These are phyloP conservation scores for Hypoxylon sp. DNA, from an alignment of 2,329 filamentous ascomycete genomes.

Conservation along the genomic window DNA sequence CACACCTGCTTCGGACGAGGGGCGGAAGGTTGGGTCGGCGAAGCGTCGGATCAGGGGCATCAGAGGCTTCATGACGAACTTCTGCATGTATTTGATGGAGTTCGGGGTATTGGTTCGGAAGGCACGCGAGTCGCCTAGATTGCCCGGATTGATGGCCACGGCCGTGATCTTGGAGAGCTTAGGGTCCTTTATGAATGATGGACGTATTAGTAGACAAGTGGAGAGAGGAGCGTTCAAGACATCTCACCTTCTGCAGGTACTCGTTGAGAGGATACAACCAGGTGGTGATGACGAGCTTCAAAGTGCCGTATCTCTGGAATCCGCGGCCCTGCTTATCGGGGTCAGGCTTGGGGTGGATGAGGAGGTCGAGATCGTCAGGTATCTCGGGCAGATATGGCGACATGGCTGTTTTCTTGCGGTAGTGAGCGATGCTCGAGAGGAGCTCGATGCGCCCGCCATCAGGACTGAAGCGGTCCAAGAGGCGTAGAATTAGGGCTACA, in stretches of 20 bases:
- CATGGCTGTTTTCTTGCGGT: constrained; percentile 53
- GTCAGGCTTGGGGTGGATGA: constrained; percentile 53
- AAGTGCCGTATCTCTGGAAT: constrained; percentile 57
- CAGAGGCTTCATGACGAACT: constrained; percentile 40
- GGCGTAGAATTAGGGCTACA: constrained; percentile 48
- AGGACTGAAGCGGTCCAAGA: constrained; percentile 69
- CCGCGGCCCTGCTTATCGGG: constrained; percentile 52
- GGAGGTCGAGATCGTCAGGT: constrained; percentile 52
- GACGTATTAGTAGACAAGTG: background rate
- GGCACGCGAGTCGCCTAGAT: constrained; percentile 29
- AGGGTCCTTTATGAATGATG: constrained; percentile 4
- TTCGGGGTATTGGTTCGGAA: constrained; percentile 28
- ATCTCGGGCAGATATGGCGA: constrained; percentile 53
- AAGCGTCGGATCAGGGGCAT: constrained; percentile 47
- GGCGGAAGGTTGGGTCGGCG: constrained; percentile 50
- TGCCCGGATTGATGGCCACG: constrained; percentile 37
- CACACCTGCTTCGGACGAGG: constrained; percentile 45
- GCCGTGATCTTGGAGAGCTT: constrained; percentile 27
- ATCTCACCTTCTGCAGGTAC: constrained; percentile 43
- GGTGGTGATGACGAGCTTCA: constrained; percentile 56
- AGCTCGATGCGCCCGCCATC: constrained; percentile 70
- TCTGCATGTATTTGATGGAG: constrained; percentile 38
- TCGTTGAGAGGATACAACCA: constrained; percentile 57
- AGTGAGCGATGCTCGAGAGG: constrained; percentile 53
- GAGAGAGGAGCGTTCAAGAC: background rate